These are phyloP conservation scores for Sicyos baderoa DNA, from an alignment of 306 rosid genomes.

Conservation along the genomic window DNA sequence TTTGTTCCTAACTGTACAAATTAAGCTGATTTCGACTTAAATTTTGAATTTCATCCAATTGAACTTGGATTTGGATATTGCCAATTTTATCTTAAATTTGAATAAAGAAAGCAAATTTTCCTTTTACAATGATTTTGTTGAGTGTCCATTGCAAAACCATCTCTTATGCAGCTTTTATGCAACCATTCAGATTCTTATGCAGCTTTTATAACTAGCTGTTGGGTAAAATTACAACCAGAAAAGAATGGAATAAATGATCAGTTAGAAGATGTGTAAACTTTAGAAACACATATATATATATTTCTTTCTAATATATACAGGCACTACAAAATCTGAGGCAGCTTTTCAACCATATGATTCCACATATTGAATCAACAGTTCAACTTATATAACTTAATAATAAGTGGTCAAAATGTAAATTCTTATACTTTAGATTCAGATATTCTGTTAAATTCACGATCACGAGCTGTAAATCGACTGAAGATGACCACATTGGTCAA, in stretches of 20 bases:
- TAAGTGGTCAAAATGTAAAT: background rate
- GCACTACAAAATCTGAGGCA: conserved; percentile 1
- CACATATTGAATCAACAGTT: background rate
- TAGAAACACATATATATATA: background rate
- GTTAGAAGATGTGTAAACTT: conserved; percentile 10
- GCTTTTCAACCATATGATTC: conserved; percentile 11
- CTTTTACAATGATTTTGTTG: background rate
- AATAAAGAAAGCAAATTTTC: background rate
- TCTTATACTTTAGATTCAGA: conserved; percentile 3
- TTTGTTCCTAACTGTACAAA: background rate
- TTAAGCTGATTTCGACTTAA: background rate
- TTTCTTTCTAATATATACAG: background rate
- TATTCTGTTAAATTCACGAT: conserved; percentile 1
- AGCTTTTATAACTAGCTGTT: conserved; percentile 14
- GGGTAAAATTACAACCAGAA: conserved; percentile 15
- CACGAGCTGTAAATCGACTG: background rate
- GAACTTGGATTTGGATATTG: background rate
- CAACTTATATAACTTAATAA: background rate
- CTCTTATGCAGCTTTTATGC: background rate
- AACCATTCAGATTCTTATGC: conserved; percentile 8
- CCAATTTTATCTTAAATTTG: background rate
- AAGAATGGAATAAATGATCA: conserved; percentile 20
- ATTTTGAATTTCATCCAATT: background rate
- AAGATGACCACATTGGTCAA: background rate
- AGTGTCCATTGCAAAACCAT: background rate